These are phyloP conservation scores for Heterobasidion parviporum DNA, from an alignment of 1,284 basidiomycete species.

Conservation along the genomic window DNA sequence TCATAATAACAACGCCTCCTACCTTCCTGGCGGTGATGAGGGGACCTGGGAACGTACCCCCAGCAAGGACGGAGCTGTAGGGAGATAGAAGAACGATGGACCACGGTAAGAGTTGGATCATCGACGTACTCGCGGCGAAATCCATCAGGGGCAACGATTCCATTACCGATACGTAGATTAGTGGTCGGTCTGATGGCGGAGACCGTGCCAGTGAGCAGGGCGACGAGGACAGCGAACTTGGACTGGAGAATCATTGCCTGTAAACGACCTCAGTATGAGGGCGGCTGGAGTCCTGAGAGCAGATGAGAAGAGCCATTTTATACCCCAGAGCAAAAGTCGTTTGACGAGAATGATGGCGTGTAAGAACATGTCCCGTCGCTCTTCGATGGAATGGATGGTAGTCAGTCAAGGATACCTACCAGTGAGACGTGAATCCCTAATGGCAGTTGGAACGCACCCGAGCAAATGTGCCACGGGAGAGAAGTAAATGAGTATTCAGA, in stretches of 20 bases:
- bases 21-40: conserved; percentile 20
- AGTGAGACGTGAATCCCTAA: too few species aligned
- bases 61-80: conserved; percentile 18
- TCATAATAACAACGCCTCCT: background rate
- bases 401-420: too few species aligned
- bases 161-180: conserved; percentile 5
- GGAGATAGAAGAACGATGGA: conserved; percentile 1
- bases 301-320: too few species aligned
- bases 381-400: too few species aligned
- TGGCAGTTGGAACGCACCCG: too few species aligned
- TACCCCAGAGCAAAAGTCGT: too few species aligned
- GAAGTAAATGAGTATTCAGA: too few species aligned
- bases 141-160: conserved; percentile 1
- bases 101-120: background rate
- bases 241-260: background rate
- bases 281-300: too few species aligned
- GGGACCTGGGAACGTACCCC: conserved; percentile 20
- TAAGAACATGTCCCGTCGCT: too few species aligned
- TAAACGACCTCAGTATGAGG: too few species aligned
- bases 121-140: background rate
- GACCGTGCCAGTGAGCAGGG: background rate
- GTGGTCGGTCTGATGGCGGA: background rate
- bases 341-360: too few species aligned
- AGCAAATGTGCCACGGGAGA: too few species aligned
- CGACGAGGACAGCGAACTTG: background rate